These are phyloP conservation scores for Allium sativum DNA, from an alignment of 106 monocot genomes.

Conservation along the genomic window DNA sequence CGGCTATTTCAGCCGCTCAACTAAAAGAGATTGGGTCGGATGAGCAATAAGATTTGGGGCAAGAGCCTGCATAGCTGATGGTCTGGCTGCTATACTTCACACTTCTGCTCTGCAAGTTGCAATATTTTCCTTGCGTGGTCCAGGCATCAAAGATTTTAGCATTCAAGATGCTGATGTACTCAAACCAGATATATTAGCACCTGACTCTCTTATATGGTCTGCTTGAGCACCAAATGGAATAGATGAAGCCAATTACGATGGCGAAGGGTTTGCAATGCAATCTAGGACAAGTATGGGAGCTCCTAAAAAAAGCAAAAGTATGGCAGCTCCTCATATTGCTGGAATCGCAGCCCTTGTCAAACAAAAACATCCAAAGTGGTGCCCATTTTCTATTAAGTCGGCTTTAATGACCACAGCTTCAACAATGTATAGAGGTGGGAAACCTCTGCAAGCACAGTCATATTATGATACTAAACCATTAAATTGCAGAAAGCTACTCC, in stretches of 20 bases:
- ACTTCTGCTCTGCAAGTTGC: slow-evolving; percentile 93
- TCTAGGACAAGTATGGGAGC: slow-evolving; percentile 98
- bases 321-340: slow-evolving; percentile 96
- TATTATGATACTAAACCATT: slow-evolving; percentile 41
- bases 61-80: slow-evolving; percentile 68
- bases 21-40: slow-evolving; percentile 86
- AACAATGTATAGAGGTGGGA: slow-evolving; percentile 45
- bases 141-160: slow-evolving; percentile 92
- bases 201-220: slow-evolving; percentile 91
- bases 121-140: slow-evolving; percentile 85
- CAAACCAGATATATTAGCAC: slow-evolving; percentile 95
- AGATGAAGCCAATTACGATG: slow-evolving; percentile 78
- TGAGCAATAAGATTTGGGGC: slow-evolving; percentile 54
- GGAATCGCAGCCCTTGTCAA: slow-evolving; percentile 89
- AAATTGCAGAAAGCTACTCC: slow-evolving; percentile 66
- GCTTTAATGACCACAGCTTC: slow-evolving; percentile 88
- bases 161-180: slow-evolving; percentile 98
- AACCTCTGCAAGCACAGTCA: slow-evolving; percentile 71
- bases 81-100: slow-evolving; percentile 70
- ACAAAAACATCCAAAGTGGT: slow-evolving; percentile 77
- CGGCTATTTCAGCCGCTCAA: slow-evolving; percentile 71
- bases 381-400: slow-evolving; percentile 84
- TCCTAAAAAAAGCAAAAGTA: too few species aligned
- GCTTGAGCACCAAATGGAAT: slow-evolving; percentile 99
- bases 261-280: slow-evolving; percentile 92